A percentile compares a stretch with the other conserved stretches of the same genome.
Evolutionary conservation across 345 rosid genomes (phyloP).

Genomic region (Corymbia maculata): DNA sequence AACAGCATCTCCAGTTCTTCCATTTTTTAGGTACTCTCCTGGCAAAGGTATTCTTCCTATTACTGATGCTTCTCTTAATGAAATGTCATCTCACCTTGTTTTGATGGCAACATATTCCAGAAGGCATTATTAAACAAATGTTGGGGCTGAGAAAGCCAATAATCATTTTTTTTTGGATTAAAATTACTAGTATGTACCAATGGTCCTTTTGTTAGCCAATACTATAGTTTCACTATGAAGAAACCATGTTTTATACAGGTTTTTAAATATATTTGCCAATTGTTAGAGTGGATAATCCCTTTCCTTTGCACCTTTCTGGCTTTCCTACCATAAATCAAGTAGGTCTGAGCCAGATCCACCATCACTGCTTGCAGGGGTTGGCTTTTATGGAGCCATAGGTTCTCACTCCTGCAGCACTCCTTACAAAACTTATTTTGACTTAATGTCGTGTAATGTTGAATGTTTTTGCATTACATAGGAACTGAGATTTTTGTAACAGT

Average conservation of each 20-base stretch:
- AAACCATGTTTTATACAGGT: background rate
- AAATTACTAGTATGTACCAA: background rate
- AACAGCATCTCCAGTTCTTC: constrained; percentile 93
- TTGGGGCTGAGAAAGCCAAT: background rate
- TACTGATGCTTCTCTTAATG: background rate
- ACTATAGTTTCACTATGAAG: background rate
- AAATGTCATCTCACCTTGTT: background rate
- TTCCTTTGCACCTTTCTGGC: background rate
- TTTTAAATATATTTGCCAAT: background rate
- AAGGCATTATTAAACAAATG: background rate
- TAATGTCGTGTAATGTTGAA: background rate
- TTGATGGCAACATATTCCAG: background rate
- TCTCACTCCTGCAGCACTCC: background rate
- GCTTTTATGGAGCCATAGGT: background rate
- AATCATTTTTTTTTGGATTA: background rate
- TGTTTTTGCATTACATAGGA: background rate
- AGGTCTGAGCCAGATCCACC: background rate
- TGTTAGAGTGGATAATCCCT: background rate
- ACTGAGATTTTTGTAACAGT: background rate
- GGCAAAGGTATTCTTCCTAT: constrained; percentile 49
- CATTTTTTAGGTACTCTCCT: constrained; percentile 92
- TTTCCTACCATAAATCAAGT: background rate
- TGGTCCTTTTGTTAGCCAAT: background rate
- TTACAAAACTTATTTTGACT: background rate
- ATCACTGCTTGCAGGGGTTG: background rate